Base-by-base conservation (phyloP, 805 yeast species). In the Kazachstania martiniae region DNA sequence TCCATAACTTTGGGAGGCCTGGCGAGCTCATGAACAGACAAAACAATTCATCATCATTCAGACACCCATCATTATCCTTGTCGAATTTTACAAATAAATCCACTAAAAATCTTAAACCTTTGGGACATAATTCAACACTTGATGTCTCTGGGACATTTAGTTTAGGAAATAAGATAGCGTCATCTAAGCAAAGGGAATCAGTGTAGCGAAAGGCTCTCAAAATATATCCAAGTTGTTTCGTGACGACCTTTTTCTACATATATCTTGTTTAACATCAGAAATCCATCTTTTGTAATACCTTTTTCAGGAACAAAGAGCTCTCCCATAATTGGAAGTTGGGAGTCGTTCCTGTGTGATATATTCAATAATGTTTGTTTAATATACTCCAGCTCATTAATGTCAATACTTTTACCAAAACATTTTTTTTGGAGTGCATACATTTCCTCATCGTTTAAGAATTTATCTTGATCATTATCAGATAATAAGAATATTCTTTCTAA, bases 211-310 rank as follows among this genome's bases (percentile, higher is more conserved):
- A 91, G 0, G 86, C 70, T 32, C 99, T 58, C 17, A 91, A 53
- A 14, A 91, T 84, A 0, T 95, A 94, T n/a, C 99, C 99, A 91
- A 0, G 85, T 79, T 0, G 97, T 91, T 52, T 91, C 99, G 53
- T 91, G 97, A 21, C 97, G 64, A 0, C 98, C 99, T 23, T 73
- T 72, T 43, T 85, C 94, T 1, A 93, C 94, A 53, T 81, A 91
- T 17, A 83, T 58, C 48, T 78, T 81, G 56, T 84, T 86, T 33
- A 91, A 61, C 1, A 74, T 60, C 3, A 91, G 58, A 47, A 91
- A 91, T 0, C 94, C 97, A 28, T 70, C 73, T 32, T 66, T 70
- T 0, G 83, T 70, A 2, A 89, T 61, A 0, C 94, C 94, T 30
- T 54, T 58, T 0, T 48, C 59, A 1, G 51, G 44, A 16, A 51